Evolutionary conservation across 345 rosid species (phyloP), one percentile per base, ranked within the genome.

Genomic region (Eucalyptus urophylla): DNA sequence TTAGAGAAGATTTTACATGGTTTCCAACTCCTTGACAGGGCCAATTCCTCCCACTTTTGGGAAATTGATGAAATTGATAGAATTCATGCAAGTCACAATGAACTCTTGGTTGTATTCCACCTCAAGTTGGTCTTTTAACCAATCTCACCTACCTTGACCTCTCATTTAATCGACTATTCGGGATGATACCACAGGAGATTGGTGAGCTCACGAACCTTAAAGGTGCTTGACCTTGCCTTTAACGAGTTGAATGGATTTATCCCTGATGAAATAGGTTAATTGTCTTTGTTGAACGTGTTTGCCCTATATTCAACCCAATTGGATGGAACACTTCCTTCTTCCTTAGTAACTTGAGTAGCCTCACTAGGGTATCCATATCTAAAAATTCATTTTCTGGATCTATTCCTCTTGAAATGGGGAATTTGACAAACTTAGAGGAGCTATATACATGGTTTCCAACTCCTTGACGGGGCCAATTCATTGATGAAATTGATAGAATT

Each of bases 81-180:
- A 17, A 51, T 51, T 17, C 54, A 51, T 51, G 22, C 22, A 17
- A 51, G 22, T 51, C 22, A 51, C 22, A 51, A 51, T 51, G 54
- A 17, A 51, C 8, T 17, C 22, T 51, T 51, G 9, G 54, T 1
- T 17, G 4, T 51, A 17, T 51, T 17, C 2, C 8, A 0, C 54
- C 22, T 51, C 8, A 51, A 17, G 22, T 94, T 21, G 76, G 90
- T 13, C 31, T 45, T 49, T 58, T 90, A 12, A 88, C 88, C 8
- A 91, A 90, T 43, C 91, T 92, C 86, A 22, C 24, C 5, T 87
- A 47, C 25, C 89, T 92, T 27, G 89, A 91, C 11, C 86, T 92
- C 43, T 87, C 90, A 1, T 43, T 21, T 6, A 92, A 88, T 76
- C 16, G 54, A 25, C 49, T 90, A 1, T 88, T 22, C 0, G 89